Conservation (phyloP, 768 basidiomycete genomes). For the Coprinellus micaceus region DNA sequence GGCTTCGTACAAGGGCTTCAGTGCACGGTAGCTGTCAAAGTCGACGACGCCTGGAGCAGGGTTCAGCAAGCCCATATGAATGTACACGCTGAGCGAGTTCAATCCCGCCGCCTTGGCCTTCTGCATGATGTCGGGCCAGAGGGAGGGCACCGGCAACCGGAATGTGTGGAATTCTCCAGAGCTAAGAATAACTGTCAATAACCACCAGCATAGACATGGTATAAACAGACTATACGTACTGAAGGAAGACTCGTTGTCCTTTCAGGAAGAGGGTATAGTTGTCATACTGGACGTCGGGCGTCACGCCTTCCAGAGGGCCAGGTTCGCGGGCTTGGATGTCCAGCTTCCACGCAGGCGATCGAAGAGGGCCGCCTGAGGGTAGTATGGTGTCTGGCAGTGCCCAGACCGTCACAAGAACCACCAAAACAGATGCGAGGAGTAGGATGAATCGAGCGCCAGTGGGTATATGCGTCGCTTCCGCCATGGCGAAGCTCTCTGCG, state of each 20-base stretch:
- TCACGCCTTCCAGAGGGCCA: background rate
- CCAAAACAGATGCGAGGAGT: background rate
- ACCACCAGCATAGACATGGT: background rate
- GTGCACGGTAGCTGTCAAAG: conserved; percentile 64
- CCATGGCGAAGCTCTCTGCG: background rate
- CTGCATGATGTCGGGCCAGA: conserved; percentile 82
- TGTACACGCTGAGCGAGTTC: conserved; percentile 75
- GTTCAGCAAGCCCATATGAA: conserved; percentile 76
- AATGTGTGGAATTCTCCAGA: conserved; percentile 87
- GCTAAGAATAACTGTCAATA: conserved; percentile 30
- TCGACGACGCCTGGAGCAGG: conserved; percentile 73
- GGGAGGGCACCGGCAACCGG: conserved; percentile 70
- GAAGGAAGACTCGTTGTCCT: conserved; percentile 67
- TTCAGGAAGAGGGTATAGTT: conserved; percentile 68
- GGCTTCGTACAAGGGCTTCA: conserved; percentile 70
- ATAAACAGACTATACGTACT: conserved; percentile 42
- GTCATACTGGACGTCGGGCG: conserved; percentile 50
- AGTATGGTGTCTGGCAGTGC: background rate
- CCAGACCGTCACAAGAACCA: background rate
- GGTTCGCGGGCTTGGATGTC: background rate
- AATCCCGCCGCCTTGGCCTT: conserved; percentile 79
- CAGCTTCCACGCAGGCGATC: background rate
- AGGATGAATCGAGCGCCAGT: background rate
- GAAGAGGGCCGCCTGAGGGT: too few relatives aligned
- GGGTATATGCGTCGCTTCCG: background rate